These are phyloP conservation scores for Neopestalotiopsis sp. DNA, from an alignment of 2,329 filamentous ascomycete species.

Conservation along the genomic window DNA sequence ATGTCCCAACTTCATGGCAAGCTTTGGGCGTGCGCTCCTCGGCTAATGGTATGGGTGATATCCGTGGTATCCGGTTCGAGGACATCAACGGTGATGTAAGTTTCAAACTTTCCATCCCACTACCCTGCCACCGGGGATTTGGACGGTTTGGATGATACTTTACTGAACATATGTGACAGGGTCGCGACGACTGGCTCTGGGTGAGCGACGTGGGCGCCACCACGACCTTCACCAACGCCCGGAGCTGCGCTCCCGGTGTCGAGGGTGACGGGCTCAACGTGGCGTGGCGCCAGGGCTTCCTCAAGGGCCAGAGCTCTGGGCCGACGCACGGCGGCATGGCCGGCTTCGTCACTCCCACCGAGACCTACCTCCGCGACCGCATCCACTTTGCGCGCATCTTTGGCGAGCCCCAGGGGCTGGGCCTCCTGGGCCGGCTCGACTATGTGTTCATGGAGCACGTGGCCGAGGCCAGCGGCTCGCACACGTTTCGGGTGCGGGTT, in stretches of 20 bases:
- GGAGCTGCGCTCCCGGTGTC: slow-evolving; percentile 26
- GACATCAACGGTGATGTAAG: slow-evolving; percentile 30
- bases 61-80: slow-evolving; percentile 27
- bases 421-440: slow-evolving; percentile 20
- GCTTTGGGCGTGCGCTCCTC: slow-evolving; percentile 31
- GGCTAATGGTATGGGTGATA: slow-evolving; percentile 27
- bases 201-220: slow-evolving; percentile 26
- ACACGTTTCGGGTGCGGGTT: slow-evolving; percentile 23
- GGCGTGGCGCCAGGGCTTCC: slow-evolving; percentile 27
- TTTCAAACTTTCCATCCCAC: not conserved
- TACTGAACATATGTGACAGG: not conserved
- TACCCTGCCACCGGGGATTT: too few relatives aligned
- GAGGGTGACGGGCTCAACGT: slow-evolving; percentile 30
- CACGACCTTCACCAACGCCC: slow-evolving; percentile 29
- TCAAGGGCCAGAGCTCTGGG: slow-evolving; percentile 19
- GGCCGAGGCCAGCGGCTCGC: slow-evolving; percentile 12
- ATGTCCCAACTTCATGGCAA: slow-evolving; percentile 41
- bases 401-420: slow-evolving; percentile 22
- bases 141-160: not conserved
- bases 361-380: slow-evolving; percentile 18
- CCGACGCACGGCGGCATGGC: slow-evolving; percentile 24
- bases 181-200: slow-evolving; percentile 33
- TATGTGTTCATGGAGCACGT: slow-evolving; percentile 29
- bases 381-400: slow-evolving; percentile 34
- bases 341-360: slow-evolving; percentile 6